A percentile compares a stretch with the other conserved stretches of the same genome.
These are phyloP conservation scores for Stenocarpella maydis DNA, from an alignment of 2,329 filamentous ascomycete genomes.

Conservation along the genomic window DNA sequence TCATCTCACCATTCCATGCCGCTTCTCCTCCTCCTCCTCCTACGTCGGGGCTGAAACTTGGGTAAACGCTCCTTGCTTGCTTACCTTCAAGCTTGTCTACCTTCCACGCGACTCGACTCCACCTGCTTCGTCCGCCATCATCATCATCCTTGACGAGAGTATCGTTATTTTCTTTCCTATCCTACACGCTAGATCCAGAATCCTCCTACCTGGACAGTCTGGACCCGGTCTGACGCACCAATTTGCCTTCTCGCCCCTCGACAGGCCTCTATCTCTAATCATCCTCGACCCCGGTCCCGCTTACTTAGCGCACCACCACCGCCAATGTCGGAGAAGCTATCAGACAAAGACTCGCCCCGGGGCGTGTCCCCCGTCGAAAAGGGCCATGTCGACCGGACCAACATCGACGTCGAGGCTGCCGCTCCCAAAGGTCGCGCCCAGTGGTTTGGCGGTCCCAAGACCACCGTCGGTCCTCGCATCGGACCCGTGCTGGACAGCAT, in stretches of 20 bases:
- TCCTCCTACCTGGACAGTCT: background rate
- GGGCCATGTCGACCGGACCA: background rate
- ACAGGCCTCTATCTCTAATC: no score
- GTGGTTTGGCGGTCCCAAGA: slow-evolving; percentile 49
- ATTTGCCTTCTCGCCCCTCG: background rate
- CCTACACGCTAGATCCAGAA: background rate
- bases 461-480: slow-evolving; percentile 61
- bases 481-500: slow-evolving; percentile 52
- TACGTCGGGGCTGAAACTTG: slow-evolving; percentile 18
- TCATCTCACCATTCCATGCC: slow-evolving; percentile 5
- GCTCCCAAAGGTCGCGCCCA: slow-evolving; percentile 22
- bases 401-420: slow-evolving; percentile 29
- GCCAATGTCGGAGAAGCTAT: slow-evolving; percentile 18
- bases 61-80: slow-evolving; percentile 2
- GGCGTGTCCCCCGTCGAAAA: slow-evolving; percentile 27
- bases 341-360: slow-evolving; percentile 25
- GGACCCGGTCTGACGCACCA: background rate
- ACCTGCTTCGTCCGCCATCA: background rate
- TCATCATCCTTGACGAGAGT: background rate
- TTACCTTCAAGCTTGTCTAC: background rate
- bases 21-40: slow-evolving; percentile 13
- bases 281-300: background rate
- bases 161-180: background rate
- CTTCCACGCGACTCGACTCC: background rate
- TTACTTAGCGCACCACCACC: background rate